A percentile compares a stretch with the other conserved stretches of the same genome.
Evolutionary conservation across 441 rosid genomes (phyloP).

Genomic region (Gossypium trilobum): DNA sequence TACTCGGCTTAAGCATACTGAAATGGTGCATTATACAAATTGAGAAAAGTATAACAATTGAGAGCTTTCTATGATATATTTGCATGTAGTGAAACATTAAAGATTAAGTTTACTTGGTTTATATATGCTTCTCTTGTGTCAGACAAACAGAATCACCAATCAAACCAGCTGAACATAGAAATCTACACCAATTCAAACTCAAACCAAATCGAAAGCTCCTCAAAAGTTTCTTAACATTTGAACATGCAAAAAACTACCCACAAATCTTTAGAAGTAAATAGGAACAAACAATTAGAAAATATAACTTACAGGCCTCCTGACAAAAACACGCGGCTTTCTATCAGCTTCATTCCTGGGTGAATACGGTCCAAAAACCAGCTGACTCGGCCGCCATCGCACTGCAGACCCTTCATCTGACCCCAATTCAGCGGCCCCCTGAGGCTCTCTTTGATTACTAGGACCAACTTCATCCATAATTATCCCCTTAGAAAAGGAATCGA

Average conservation of each 20-base stretch:
- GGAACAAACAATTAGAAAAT: conserved; percentile 6
- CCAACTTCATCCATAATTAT: conserved; percentile 56
- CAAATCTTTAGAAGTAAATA: conserved; percentile 7
- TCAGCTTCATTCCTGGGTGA: conserved; percentile 23
- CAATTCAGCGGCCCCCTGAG: conserved; percentile 28
- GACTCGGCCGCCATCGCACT: conserved; percentile 61
- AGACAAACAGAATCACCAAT: neutral
- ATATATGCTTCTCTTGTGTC: neutral
- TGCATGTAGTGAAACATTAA: neutral
- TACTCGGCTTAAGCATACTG: neutral
- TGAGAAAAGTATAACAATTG: neutral
- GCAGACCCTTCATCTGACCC: conserved; percentile 29
- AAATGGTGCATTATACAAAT: neutral
- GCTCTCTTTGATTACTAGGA: conserved; percentile 35
- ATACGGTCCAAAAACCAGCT: conserved; percentile 54
- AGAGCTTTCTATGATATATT: neutral
- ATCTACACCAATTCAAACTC: conserved; percentile 7
- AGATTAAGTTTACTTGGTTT: conserved; percentile 2
- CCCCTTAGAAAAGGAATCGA: conserved; percentile 29
- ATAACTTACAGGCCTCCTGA: conserved; percentile 63
- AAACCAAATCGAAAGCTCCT: conserved; percentile 10
- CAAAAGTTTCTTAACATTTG: conserved; percentile 9
- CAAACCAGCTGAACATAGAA: neutral
- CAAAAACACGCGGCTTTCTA: conserved; percentile 42
- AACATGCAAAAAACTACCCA: conserved; percentile 12